These are phyloP conservation scores for Oryza brachyantha DNA, from an alignment of 176 grass and related monocot species.

Conservation along the genomic window DNA sequence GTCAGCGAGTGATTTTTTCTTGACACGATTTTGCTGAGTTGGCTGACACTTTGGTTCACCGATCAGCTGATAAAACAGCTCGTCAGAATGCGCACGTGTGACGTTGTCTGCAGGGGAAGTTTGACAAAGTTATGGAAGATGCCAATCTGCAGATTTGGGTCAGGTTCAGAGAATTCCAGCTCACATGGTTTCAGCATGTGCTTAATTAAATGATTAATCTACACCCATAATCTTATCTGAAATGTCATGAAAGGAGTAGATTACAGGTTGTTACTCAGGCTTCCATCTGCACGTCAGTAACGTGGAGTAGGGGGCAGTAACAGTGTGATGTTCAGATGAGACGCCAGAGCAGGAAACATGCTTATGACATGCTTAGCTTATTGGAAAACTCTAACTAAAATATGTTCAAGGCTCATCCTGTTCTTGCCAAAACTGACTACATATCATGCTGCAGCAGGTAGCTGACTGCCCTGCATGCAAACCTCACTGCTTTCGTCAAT, in stretches of 20 bases:
- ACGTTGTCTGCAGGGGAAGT: background rate
- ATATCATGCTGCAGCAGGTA: background rate
- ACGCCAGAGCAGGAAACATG: background rate
- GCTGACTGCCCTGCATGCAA: background rate
- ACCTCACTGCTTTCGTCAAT: slow-evolving; percentile 28
- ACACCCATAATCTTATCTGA: slow-evolving; percentile 21
- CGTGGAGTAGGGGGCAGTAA: background rate
- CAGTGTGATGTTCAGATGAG: background rate
- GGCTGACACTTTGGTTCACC: slow-evolving; percentile 19
- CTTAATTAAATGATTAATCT: background rate
- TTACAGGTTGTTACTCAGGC: no score
- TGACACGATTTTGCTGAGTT: background rate
- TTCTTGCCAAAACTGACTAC: background rate
- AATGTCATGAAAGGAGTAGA: background rate
- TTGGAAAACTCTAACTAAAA: background rate
- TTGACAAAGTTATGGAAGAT: background rate
- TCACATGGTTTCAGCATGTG: slow-evolving; percentile 15
- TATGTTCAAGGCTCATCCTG: background rate
- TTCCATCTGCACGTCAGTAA: background rate
- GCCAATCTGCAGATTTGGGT: slow-evolving; percentile 4
- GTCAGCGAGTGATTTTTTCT: slow-evolving; percentile 16
- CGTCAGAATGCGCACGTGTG: slow-evolving; percentile 25
- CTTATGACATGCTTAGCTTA: background rate
- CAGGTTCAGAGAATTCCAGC: slow-evolving; percentile 28
- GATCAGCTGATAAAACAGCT: background rate